phyloP scores from a whole-genome alignment of 208 protist species.

The Vickermania ingenoplastis region DNA sequence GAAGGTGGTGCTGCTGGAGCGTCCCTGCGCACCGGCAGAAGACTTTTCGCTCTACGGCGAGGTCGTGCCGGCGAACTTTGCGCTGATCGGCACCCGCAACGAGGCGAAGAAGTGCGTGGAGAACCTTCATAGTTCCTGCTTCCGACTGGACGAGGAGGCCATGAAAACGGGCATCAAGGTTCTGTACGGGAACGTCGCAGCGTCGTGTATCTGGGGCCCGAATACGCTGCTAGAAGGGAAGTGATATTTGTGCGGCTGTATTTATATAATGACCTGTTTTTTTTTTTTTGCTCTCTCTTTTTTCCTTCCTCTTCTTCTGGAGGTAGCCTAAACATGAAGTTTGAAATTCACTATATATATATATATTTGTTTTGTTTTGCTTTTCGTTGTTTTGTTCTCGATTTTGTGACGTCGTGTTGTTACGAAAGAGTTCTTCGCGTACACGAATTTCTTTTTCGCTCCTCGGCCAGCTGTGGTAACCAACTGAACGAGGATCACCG shows the following conservation, averaged over 20 bases:
- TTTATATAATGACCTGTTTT: not conserved
- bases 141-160: constrained; percentile 36
- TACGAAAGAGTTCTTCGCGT: no score
- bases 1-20: constrained; percentile 16
- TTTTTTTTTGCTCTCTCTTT: not conserved
- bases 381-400: no score
- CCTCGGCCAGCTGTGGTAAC: no score
- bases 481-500: no score
- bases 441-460: no score
- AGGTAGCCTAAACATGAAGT: not conserved
- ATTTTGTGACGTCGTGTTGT: no score
- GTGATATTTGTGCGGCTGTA: no score
- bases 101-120: constrained; percentile 12
- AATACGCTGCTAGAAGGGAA: no score
- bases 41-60: constrained; percentile 39
- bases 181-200: constrained; percentile 32
- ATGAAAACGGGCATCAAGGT: constrained; percentile 47
- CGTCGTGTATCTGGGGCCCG: constrained; percentile 26
- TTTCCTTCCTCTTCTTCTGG: constrained; percentile 1
- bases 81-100: constrained; percentile 34
- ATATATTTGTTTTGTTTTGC: not conserved
- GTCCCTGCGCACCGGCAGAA: constrained; percentile 21
- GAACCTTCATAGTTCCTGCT: constrained; percentile 36
- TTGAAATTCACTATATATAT: not conserved
- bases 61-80: constrained; percentile 26